Evolutionary conservation across 2,329 filamentous ascomycete genomes (phyloP).

Genomic region (Trichoderma citrinoviride): DNA sequence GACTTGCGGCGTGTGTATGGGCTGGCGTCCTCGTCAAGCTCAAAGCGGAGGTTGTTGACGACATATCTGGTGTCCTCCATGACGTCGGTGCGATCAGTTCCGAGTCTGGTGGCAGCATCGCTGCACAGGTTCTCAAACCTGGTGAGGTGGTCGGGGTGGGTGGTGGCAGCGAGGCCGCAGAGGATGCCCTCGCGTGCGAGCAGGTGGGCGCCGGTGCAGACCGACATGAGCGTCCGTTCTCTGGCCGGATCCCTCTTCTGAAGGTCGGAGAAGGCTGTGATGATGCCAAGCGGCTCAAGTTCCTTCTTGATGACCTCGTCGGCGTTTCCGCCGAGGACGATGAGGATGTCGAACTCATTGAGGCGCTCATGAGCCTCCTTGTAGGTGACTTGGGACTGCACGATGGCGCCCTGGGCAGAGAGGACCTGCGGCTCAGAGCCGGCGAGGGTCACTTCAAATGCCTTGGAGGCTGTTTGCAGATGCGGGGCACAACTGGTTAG

Average conservation of each 20-base stretch:
- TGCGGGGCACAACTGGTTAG: constrained; percentile 9
- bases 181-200: constrained; percentile 75
- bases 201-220: constrained; percentile 77
- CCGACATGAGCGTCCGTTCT: constrained; percentile 76
- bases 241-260: constrained; percentile 75
- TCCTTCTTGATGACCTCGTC: constrained; percentile 65
- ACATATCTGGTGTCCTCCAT: constrained; percentile 80
- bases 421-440: constrained; percentile 53
- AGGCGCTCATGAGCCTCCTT: constrained; percentile 74
- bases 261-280: constrained; percentile 73
- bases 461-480: constrained; percentile 46
- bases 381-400: constrained; percentile 73
- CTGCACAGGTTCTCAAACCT: constrained; percentile 79
- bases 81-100: constrained; percentile 76
- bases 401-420: constrained; percentile 62
- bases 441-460: constrained; percentile 58
- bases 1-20: constrained; percentile 77
- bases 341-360: constrained; percentile 73
- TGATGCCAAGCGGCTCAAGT: constrained; percentile 66
- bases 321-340: constrained; percentile 70
- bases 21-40: constrained; percentile 78
- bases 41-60: constrained; percentile 87
- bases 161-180: constrained; percentile 75
- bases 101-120: constrained; percentile 65
- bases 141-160: constrained; percentile 76